Base-by-base conservation (phyloP, 129 eudicot species). In the Escallonia herrerae region DNA sequence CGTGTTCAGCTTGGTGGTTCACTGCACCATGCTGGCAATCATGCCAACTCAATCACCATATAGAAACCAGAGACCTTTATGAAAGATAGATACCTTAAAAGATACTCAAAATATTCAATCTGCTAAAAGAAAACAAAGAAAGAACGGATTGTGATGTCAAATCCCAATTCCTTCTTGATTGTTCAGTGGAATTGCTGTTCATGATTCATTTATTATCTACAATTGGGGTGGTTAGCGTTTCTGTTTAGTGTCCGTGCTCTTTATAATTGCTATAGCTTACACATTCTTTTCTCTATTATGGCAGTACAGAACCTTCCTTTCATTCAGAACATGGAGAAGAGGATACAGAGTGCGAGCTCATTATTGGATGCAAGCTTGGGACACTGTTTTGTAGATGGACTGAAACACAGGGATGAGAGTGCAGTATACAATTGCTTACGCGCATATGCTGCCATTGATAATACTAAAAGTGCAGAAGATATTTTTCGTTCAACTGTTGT, bases 301-400 rank as follows among this genome's bases (percentile, higher is more conserved):
- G 81, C 91, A 80, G 95, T 87, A 85, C 99, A 93, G 99, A 79
- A 93, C 89, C 91, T 93, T 75, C 99, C 99, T 74, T 93, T 93
- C 63, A 82, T 93, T 72, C 86, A 86, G 63, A 93, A 85, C 90
- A 93, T 93, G 91, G 96, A 83, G 78, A 89, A 82, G 81, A 83
- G 96, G 81, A 86, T 93, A 60, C 95, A 86, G 67, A 83, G 74
- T 78, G 96, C 96, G 57, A 80, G 90, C 83, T 74, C 66, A 67
- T 76, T 86, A 60, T 77, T 93, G 58, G 96, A 94, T 77, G 83
- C 93, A 56, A 89, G 97, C 77, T 78, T 94, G 86, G 95, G 97
- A 37, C 90, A 94, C 75, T 89, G 99, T 85, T 84, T 94, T 73
- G 82, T 81, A 58, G 99, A 89, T 82, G 99, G 91, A 63, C 79